Conservation (phyloP, 2,329 filamentous ascomycete genomes). For the Neobulgaria alba region DNA sequence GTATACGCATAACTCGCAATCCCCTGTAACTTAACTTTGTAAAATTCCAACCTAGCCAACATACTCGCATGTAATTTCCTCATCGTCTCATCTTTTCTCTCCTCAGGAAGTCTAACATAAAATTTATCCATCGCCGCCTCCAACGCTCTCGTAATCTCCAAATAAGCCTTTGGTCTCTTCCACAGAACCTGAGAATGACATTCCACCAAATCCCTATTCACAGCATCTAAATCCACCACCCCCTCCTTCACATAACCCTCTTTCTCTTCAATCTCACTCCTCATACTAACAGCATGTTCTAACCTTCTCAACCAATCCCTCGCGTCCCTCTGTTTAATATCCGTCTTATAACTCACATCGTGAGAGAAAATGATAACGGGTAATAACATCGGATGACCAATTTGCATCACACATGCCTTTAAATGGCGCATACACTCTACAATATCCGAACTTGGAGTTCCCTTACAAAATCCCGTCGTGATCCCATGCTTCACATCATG, state of each 20-base stretch:
- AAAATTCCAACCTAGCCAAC: constrained; percentile 47
- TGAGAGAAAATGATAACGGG: constrained; percentile 51
- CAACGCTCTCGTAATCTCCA: constrained; percentile 44
- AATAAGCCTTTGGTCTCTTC: constrained; percentile 55
- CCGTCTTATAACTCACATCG: constrained; percentile 47
- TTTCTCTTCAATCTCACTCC: constrained; percentile 32
- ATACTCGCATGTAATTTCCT: constrained; percentile 45
- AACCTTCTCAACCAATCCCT: constrained; percentile 53
- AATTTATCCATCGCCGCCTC: constrained; percentile 30
- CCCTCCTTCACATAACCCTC: constrained; percentile 44
- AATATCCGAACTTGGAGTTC: constrained; percentile 50
- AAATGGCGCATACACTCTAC: constrained; percentile 42
- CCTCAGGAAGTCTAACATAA: constrained; percentile 12
- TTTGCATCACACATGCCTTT: constrained; percentile 40
- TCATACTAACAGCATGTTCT: constrained; percentile 54
- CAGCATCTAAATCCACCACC: constrained; percentile 47
- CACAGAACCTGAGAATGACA: constrained; percentile 56
- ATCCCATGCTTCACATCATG: constrained; percentile 46
- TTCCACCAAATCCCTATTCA: constrained; percentile 55
- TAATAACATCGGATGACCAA: constrained; percentile 52
- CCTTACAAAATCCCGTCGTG: constrained; percentile 54
- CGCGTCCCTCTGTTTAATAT: constrained; percentile 53
- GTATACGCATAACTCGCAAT: constrained; percentile 56
- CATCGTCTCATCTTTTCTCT: constrained; percentile 23
- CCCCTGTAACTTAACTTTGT: constrained; percentile 51